These are phyloP conservation scores for Solanum rostratum DNA, from an alignment of 257 asterid genomes.

Conservation along the genomic window DNA sequence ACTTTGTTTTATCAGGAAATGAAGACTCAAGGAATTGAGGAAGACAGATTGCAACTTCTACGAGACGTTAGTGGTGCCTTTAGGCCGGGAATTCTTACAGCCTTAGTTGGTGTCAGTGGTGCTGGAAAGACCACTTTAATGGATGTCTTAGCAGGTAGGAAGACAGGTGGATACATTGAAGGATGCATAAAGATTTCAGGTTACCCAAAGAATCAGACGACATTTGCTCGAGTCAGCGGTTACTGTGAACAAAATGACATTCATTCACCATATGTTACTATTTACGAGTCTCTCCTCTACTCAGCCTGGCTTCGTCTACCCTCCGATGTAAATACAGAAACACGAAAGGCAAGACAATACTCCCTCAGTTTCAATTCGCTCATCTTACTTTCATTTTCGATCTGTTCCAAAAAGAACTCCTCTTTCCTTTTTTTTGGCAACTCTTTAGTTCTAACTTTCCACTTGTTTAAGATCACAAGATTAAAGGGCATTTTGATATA, in stretches of 20 bases:
- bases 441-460: background rate
- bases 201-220: conserved; percentile 62
- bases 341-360: conserved; percentile 45
- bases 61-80: conserved; percentile 75
- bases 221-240: conserved; percentile 84
- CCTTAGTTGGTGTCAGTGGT: conserved; percentile 81
- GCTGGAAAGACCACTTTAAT: conserved; percentile 92
- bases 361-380: background rate
- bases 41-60: conserved; percentile 50
- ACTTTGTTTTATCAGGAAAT: conserved; percentile 41
- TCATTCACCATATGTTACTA: conserved; percentile 84
- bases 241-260: conserved; percentile 88
- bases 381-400: background rate
- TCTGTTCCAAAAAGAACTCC: background rate
- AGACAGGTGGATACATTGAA: conserved; percentile 74
- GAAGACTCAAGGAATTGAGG: conserved; percentile 58
- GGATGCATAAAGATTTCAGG: conserved; percentile 70
- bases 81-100: conserved; percentile 76
- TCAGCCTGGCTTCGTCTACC: conserved; percentile 92
- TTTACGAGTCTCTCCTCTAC: conserved; percentile 67
- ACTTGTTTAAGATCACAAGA: background rate
- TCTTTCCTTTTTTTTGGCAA: background rate
- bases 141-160: conserved; percentile 89
- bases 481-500: background rate
- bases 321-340: conserved; percentile 55